phyloP scores from a whole-genome alignment of 495 filamentous ascomycete species.

The Penicillium desertorum region DNA sequence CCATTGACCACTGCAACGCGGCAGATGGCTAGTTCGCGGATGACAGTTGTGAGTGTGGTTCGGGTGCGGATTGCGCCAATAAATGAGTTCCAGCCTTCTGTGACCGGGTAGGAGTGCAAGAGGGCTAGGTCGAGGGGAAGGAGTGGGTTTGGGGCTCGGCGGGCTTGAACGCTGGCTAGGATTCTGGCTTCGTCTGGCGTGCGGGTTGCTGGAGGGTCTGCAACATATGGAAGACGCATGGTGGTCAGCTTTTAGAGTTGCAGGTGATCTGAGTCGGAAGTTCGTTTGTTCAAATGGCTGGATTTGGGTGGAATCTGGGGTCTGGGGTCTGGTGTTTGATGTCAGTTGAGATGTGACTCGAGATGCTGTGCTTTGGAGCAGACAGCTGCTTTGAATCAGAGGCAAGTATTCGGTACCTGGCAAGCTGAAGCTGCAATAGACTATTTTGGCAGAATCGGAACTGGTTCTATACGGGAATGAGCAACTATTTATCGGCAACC shows the following conservation, averaged over 20 bases:
- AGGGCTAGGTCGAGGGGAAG: constrained; percentile 71
- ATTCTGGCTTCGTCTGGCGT: constrained; percentile 53
- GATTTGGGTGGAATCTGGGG: not conserved
- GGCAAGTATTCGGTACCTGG: not conserved
- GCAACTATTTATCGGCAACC: constrained; percentile 14
- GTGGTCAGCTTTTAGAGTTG: constrained; percentile 14
- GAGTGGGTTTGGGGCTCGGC: constrained; percentile 62
- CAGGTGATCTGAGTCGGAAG: not conserved
- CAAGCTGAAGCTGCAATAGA: no score
- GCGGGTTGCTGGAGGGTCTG: constrained; percentile 53
- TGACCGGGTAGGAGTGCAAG: constrained; percentile 68
- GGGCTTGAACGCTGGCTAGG: constrained; percentile 58
- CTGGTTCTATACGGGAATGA: not conserved
- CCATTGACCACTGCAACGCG: constrained; percentile 71
- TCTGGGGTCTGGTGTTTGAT: not conserved
- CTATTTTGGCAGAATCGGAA: not conserved
- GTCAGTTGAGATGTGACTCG: not conserved
- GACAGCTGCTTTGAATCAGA: not conserved
- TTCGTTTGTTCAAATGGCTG: not conserved
- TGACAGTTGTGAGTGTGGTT: constrained; percentile 56
- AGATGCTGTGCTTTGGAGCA: not conserved
- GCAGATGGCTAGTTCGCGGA: constrained; percentile 72
- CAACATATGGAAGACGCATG: constrained; percentile 73
- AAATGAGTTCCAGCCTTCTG: constrained; percentile 81
- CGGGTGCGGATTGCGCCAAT: constrained; percentile 69